Conservation (phyloP, 768 basidiomycete genomes). For the Crepidotus variabilis region DNA sequence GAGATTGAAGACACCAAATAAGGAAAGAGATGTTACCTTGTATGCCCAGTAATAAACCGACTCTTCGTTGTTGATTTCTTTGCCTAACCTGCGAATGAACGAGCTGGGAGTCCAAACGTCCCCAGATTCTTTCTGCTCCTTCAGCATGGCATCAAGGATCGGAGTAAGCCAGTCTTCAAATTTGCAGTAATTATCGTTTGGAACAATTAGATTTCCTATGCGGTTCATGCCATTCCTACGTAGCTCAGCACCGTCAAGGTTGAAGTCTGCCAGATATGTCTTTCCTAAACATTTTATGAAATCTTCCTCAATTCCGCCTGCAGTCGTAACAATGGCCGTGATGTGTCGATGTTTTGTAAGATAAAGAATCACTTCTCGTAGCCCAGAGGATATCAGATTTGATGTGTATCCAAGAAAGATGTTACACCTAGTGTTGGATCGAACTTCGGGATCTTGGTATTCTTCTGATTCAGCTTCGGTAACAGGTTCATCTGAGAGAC, state of each 20-base stretch:
- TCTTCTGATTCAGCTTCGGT: constrained; percentile 68
- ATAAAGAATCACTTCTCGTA: constrained; percentile 88
- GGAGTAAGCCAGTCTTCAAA: constrained; percentile 99
- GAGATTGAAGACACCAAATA: not conserved
- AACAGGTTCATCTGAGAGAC: constrained; percentile 81
- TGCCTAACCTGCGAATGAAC: constrained; percentile 90
- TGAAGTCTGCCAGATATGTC: constrained; percentile 92
- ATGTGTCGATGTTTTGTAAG: constrained; percentile 93
- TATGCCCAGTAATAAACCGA: constrained; percentile 99
- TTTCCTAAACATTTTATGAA: constrained; percentile 98
- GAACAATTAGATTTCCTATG: constrained; percentile 93
- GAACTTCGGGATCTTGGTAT: constrained; percentile 51
- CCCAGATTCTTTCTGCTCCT: constrained; percentile 73
- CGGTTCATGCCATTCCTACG: constrained; percentile 92
- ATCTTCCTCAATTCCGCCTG: constrained; percentile 98
- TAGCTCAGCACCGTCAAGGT: constrained; percentile 84
- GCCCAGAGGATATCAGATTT: constrained; percentile 95
- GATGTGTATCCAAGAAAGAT: constrained; percentile 98
- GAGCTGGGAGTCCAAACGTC: constrained; percentile 89
- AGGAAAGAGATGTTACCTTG: constrained; percentile 53
- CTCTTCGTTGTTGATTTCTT: constrained; percentile 95
- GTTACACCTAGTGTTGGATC: constrained; percentile 72
- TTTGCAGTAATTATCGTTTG: constrained; percentile 98
- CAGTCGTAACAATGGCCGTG: constrained; percentile 89
- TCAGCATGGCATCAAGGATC: constrained; percentile 85